phyloP scores from a whole-genome alignment of 2,329 filamentous ascomycete species.

The Phaeosphaeriaceae sp. region DNA sequence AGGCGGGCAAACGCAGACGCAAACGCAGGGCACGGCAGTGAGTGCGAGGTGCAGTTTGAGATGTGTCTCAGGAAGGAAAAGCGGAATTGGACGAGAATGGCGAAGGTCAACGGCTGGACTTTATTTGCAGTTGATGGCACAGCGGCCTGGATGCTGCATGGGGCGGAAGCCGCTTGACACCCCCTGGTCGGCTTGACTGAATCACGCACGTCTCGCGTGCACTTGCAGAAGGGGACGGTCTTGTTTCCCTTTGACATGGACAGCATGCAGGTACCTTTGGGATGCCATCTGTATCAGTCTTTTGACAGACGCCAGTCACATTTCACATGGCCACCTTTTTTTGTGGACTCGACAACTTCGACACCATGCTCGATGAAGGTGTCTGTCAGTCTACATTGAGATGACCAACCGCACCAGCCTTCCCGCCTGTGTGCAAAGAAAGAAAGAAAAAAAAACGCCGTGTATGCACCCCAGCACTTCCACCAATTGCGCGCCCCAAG shows the following conservation, averaged over 20 bases:
- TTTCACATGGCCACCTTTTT: background rate
- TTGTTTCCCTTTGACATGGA: too few relatives aligned
- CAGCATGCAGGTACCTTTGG: too few relatives aligned
- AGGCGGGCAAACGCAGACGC: background rate
- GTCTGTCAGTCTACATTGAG: background rate
- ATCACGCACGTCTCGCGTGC: conserved; percentile 33
- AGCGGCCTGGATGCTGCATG: conserved; percentile 16
- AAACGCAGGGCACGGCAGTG: conserved; percentile 22
- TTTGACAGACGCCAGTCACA: background rate
- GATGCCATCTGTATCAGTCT: too few relatives aligned
- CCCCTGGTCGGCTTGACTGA: conserved; percentile 36
- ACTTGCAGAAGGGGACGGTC: background rate
- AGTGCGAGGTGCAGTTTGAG: conserved; percentile 38
- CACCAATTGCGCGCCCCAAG: background rate
- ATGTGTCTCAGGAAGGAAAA: conserved; percentile 51
- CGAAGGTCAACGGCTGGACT: conserved; percentile 46
- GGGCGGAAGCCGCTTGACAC: conserved; percentile 37
- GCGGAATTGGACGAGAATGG: conserved; percentile 45
- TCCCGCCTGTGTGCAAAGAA: background rate
- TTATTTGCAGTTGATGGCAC: conserved; percentile 12
- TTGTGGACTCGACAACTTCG: too few relatives aligned
- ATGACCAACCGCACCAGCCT: background rate
- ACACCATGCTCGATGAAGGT: background rate
- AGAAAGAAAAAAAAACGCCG: too few relatives aligned
- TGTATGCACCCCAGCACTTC: background rate